Conservation (phyloP, 2,329 filamentous ascomycete species). For the Clarireedia hainanense region DNA sequence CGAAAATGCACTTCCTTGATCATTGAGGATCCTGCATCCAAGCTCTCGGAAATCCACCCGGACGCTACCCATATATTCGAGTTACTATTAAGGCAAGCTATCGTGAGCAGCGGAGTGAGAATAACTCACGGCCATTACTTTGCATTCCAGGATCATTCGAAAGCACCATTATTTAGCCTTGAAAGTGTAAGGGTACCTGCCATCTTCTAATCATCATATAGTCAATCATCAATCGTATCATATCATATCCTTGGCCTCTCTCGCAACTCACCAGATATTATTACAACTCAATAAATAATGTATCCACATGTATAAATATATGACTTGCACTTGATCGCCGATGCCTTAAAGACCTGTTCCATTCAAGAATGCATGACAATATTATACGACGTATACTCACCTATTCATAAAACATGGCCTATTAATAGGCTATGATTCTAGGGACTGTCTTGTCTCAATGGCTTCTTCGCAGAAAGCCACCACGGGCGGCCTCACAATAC, state of each 20-base stretch:
- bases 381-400: neutral
- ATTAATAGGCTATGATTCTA: conserved; percentile 1
- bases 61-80: neutral
- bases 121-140: neutral
- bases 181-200: too few relatives aligned
- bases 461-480: neutral
- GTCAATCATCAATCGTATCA: neutral
- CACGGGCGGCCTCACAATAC: neutral
- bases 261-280: too few relatives aligned
- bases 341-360: conserved; percentile 4
- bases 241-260: too few relatives aligned
- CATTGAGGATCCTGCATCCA: conserved; percentile 8
- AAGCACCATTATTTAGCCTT: too few relatives aligned
- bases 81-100: neutral
- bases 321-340: conserved; percentile 7
- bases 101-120: neutral
- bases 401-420: neutral
- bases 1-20: conserved; percentile 1
- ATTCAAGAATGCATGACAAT: conserved; percentile 7
- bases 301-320: neutral
- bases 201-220: neutral
- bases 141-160: neutral
- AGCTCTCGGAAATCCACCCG: conserved; percentile 8
- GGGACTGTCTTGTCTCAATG: neutral
- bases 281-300: too few relatives aligned